Evolutionary conservation across 495 filamentous ascomycete species (phyloP), one percentile per base, ranked within the genome.

Genomic region (Bryoglossum gracile): DNA sequence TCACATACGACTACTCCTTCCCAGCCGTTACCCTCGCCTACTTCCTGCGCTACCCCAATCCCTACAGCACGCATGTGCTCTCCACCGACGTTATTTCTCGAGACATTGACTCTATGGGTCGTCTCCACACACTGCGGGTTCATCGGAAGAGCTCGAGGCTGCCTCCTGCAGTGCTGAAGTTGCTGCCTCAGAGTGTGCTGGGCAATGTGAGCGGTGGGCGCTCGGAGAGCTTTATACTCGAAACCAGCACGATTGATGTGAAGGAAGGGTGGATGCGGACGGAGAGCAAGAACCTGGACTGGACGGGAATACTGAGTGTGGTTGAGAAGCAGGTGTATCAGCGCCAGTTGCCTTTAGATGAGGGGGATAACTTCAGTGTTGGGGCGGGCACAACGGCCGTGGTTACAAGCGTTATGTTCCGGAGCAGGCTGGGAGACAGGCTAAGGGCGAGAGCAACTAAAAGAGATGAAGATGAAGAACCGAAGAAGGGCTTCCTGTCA

Each of bases 11-110:
- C 66, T 94, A 95, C 67, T 82, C 86, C 57, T 94, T 92, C 67
- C 83, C 89, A 51, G 72, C 73, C 56, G 92, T 99, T 33, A 90
- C 89, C 8, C 84, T 99, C 53, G 92, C 92, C 68, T 99, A 95
- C 77, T 97, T 96, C 75, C 87, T 99, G 43, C 90, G 92, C 32
- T 99, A 99, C 66, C 94, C 92, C 13, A 99, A 99, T 65, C 92
- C 92, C 9, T 96, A 95, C 68, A 84, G 86, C 51, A 86, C 77
- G 56, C 92, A 99, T 75, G 92, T 99, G 50, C 78, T 95, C 53
- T 94, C 87, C 32, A 94, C 90, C 65, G 92, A 99, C 71, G 92
- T 92, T 61, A 90, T 99, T 65, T 80, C 84, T 26, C 86, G 87
- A 37, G 76, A 81, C 59, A 78, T 95, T 68, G 90, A 97, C 62